Evolutionary conservation across 1,284 basidiomycete genomes (phyloP).

Genomic region (Fomitopsis pinicola): DNA sequence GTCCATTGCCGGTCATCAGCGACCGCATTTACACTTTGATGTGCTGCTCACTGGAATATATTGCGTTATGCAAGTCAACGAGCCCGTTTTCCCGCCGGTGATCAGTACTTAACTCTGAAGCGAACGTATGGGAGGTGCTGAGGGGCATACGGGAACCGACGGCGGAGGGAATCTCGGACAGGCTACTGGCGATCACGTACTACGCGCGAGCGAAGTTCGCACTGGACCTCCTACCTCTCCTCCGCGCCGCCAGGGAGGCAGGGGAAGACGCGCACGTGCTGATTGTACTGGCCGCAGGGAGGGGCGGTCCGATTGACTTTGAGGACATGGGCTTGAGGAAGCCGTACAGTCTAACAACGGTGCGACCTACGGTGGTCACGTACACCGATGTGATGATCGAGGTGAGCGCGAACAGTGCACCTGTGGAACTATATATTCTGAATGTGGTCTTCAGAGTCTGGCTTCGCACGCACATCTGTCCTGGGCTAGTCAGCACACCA

Average conservation of each 20-base stretch:
- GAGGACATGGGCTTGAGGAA: conserved; percentile 32
- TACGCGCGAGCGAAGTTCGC: conserved; percentile 27
- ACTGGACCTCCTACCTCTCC: conserved; percentile 22
- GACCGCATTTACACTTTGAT: too few relatives aligned
- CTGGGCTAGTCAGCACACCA: conserved; percentile 30
- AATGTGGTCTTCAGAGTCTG: conserved; percentile 18
- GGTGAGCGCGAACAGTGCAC: conserved; percentile 16
- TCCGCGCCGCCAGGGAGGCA: conserved; percentile 6
- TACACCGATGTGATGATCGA: conserved; percentile 33
- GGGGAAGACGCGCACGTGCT: conserved; percentile 24
- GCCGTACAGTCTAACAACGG: conserved; percentile 20
- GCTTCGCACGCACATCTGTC: conserved; percentile 27
- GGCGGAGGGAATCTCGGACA: conserved; percentile 23
- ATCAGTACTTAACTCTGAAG: too few relatives aligned
- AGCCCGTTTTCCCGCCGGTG: too few relatives aligned
- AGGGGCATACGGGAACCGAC: conserved; percentile 14
- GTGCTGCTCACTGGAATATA: too few relatives aligned
- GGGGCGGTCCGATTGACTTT: conserved; percentile 22
- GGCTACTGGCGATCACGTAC: conserved; percentile 22
- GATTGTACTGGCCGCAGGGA: conserved; percentile 17
- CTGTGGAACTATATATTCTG: not conserved
- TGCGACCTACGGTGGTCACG: conserved; percentile 19
- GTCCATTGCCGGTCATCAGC: too few relatives aligned
- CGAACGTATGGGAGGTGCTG: conserved; percentile 25
- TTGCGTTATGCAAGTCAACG: too few relatives aligned